Evolutionary conservation across 345 rosid species (phyloP), one percentile per base, ranked within the genome.

Genomic region (Eucalyptus coolabah): DNA sequence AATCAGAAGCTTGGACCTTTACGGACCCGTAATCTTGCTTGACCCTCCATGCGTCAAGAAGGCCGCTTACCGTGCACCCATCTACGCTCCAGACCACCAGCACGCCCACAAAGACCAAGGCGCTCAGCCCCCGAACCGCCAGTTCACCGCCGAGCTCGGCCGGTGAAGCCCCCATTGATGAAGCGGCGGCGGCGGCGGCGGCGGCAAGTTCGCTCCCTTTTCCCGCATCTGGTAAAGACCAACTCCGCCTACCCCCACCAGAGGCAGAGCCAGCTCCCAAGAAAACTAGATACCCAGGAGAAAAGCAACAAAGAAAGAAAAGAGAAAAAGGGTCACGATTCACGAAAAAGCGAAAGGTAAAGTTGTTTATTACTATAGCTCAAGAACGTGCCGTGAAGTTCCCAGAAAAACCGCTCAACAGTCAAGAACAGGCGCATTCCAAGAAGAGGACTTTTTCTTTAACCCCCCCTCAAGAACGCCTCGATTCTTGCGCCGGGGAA

Each of bases 81-180:
- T 98, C 99, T 9, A 96, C 90, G 94, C 95, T 95, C 98, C 97
- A 96, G 63, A 95, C 91, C 37, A 91, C 94, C 88, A 95, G 90
- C 97, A 95, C 91, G 23, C 92, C 94, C 59, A 94, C 89, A 81
- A 95, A 94, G 53, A 95, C 96, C 8, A 98, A 90, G 89, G 95
- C 93, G 17, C 95, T 93, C 12, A 97, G 92, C 30, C 95, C 87
- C 96, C 94, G 86, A 98, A 93, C 63, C 99, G 93, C 97, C 97
- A 95, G 91, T 95, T 97, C 91, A 92, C 93, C 50, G 45, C 59
- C 65, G 67, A 53, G 54, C 85, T 40, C 89, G 86, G 12, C 88
- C 88, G 42, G 65, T 54, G 47, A 24, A 87, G 0, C 8, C 59
- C 59, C 59, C 88, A 87, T 87, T 3, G 56, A 88, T 50, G 63